These are phyloP conservation scores for Spinellus fusiger DNA, from an alignment of 192 early-diverging fungal genomes.

Conservation along the genomic window DNA sequence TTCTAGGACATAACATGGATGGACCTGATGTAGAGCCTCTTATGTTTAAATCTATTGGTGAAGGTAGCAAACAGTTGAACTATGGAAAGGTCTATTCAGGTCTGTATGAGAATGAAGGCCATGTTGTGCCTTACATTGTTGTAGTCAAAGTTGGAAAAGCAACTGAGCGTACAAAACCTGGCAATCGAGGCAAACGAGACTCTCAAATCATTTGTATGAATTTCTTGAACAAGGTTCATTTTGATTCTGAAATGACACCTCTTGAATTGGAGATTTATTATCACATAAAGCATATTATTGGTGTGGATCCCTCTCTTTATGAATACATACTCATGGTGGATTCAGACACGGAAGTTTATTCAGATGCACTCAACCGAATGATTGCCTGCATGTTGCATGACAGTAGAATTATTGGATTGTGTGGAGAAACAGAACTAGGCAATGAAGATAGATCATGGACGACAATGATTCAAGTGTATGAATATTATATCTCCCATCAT, in stretches of 20 bases:
- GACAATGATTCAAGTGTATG: slow-evolving; percentile 98
- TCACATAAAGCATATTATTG: slow-evolving; percentile 81
- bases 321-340: slow-evolving; percentile 77
- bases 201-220: slow-evolving; percentile 84
- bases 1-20: slow-evolving; percentile 54
- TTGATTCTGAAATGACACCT: slow-evolving; percentile 71
- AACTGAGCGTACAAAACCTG: slow-evolving; percentile 62
- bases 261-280: slow-evolving; percentile 78
- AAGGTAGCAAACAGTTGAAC: slow-evolving; percentile 74
- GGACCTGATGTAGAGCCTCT: slow-evolving; percentile 55
- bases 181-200: slow-evolving; percentile 85
- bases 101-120: slow-evolving; percentile 69
- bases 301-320: slow-evolving; percentile 74
- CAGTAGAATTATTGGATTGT: slow-evolving; percentile 84
- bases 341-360: slow-evolving; percentile 74
- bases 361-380: slow-evolving; percentile 82
- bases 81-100: slow-evolving; percentile 81
- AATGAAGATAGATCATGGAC: slow-evolving; percentile 94
- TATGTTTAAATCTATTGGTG: slow-evolving; percentile 70
- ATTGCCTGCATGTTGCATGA: slow-evolving; percentile 80
- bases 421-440: slow-evolving; percentile 93
- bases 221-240: slow-evolving; percentile 75
- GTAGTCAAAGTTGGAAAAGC: slow-evolving; percentile 77
- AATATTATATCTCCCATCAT: slow-evolving; percentile 97
- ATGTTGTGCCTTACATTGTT: slow-evolving; percentile 71